These are phyloP conservation scores for Posidonia oceanica DNA, from an alignment of 116 monocot species.

Conservation along the genomic window DNA sequence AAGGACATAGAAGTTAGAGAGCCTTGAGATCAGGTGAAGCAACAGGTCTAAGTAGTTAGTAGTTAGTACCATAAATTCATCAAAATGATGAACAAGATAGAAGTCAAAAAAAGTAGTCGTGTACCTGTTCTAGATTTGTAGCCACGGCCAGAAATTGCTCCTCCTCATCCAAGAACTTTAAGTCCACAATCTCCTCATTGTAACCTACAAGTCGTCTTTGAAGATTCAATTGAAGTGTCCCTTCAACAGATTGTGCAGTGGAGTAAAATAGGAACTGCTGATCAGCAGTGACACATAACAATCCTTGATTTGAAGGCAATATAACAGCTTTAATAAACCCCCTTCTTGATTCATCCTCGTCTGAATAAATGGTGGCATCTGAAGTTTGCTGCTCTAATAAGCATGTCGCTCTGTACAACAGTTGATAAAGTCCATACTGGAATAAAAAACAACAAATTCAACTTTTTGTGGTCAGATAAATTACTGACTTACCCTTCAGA, in stretches of 20 bases:
- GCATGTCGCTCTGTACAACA: constrained; percentile 39
- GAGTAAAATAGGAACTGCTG: constrained; percentile 85
- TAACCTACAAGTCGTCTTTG: constrained; percentile 74
- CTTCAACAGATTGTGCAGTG: constrained; percentile 33
- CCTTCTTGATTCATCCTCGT: constrained; percentile 48
- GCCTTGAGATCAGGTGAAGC: no score
- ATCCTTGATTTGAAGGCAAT: constrained; percentile 49
- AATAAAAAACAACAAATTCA: neutral
- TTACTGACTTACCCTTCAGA: constrained; percentile 39
- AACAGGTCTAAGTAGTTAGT: no score
- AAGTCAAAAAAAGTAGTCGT: neutral
- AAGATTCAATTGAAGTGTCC: constrained; percentile 38
- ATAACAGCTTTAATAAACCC: constrained; percentile 63
- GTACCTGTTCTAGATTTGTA: constrained; percentile 86
- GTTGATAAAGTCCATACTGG: neutral
- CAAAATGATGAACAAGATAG: constrained; percentile 1
- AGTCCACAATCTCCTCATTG: constrained; percentile 88
- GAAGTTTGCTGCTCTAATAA: constrained; percentile 77
- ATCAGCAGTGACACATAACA: constrained; percentile 81
- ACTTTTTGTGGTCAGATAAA: neutral
- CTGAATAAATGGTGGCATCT: constrained; percentile 43
- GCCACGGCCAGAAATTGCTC: constrained; percentile 87
- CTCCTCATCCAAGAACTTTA: constrained; percentile 80
- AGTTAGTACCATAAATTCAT: neutral
- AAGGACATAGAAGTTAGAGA: neutral